Base-by-base conservation (phyloP, 2,329 filamentous ascomycete genomes). In the Septoria linicola region DNA sequence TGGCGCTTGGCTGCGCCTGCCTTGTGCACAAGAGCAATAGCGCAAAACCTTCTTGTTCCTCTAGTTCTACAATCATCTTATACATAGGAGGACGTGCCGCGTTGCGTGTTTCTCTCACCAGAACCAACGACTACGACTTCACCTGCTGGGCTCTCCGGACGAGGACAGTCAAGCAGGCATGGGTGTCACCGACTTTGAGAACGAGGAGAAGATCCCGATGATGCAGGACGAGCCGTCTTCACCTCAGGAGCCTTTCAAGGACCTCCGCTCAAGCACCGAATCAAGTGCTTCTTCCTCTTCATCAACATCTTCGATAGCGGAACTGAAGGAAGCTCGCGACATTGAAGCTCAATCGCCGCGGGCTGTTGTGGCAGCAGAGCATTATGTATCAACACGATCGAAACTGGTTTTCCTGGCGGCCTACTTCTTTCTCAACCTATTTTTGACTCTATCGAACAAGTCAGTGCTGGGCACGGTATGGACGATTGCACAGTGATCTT, bases 391-490 rank as follows among this genome's bases (percentile, higher is more conserved):
- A 8, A 49, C 52, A 3, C 50, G 40, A 20, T 49, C 42, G 10
- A 64, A 65, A 39, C 53, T 65, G 30, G 39, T 60, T 13, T 63
- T 57, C 32, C 58, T 66, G 19, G 62, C 43, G 5, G 54, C 60
- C 2, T 81, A 81, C 64, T 80, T 81, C 62, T 70, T 76, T 61
- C 69, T 74, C 59, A 76, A 75, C 58, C 66, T 76, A 40, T 66
- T 64, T 51, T 67, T 82, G 48, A 82, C 80, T 6, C 70, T 82
- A 17, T 82, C 81, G 65, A 82, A 82, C 70, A 82, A 82, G 66
- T 70, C 79, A 23, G 76, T 82, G 17, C 67, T 82, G 50, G 55
- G 55, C 21, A 59, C 80, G 76, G 44, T 47, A 41, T 14, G 44
- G 34, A 21, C 13, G 13, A 5, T 7, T n/a, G 51, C 57, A 31